Conservation (phyloP, 768 basidiomycete species). For the Collybiopsis luxurians region DNA sequence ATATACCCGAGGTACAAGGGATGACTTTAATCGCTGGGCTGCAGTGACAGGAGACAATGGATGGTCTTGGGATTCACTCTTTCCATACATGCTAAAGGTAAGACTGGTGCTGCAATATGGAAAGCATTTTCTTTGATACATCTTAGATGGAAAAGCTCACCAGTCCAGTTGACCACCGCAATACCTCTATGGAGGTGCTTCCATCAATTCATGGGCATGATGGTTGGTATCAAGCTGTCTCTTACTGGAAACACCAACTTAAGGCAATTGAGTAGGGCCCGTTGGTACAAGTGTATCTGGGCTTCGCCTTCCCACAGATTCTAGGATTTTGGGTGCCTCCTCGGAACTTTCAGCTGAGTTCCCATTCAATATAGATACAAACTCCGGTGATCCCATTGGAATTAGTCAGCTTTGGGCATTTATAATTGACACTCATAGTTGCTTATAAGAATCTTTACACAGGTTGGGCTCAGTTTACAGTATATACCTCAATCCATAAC, state of each 20-base stretch:
- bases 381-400: conserved; percentile 27
- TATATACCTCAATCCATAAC: conserved; percentile 13
- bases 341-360: conserved; percentile 18
- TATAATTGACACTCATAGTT: not conserved
- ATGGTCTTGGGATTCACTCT: conserved; percentile 24
- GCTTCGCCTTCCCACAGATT: conserved; percentile 18
- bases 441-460: not conserved
- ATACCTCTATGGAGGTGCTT: conserved; percentile 23
- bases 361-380: conserved; percentile 26
- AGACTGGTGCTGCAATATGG: not conserved
- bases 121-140: not conserved
- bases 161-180: conserved; percentile 25
- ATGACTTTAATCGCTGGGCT: conserved; percentile 24
- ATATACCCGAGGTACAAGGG: conserved; percentile 21
- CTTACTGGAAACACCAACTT: not conserved
- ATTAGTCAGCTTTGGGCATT: conserved; percentile 25
- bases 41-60: conserved; percentile 15
- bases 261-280: not conserved
- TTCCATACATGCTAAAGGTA: conserved; percentile 17
- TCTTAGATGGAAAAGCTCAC: conserved; percentile 24
- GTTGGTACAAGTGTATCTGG: conserved; percentile 13
- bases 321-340: conserved; percentile 21
- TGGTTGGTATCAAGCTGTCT: conserved; percentile 12
- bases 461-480: too few species aligned
- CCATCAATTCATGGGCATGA: conserved; percentile 22